phyloP scores from a whole-genome alignment of 2,329 filamentous ascomycete genomes.

The Akanthomyces dipterigenus region DNA sequence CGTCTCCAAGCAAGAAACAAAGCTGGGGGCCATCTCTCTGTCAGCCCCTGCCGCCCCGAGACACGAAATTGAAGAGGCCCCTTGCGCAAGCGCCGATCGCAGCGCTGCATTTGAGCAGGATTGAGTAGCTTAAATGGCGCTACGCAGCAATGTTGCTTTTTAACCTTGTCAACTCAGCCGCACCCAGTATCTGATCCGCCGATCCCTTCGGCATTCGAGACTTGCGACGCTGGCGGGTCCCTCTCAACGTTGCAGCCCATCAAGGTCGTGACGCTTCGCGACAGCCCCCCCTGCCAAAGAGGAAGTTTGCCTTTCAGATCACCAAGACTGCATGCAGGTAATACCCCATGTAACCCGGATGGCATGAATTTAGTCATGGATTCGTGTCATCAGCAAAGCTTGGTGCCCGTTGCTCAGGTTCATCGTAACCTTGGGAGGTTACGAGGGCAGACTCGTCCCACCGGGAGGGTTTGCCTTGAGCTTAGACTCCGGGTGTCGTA shows the following conservation, averaged over 20 bases:
- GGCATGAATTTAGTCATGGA: background rate
- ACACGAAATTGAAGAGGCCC: background rate
- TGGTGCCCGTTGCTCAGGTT: background rate
- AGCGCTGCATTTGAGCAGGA: slow-evolving; percentile 2
- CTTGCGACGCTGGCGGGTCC: background rate
- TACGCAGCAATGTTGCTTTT: background rate
- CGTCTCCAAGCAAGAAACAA: no score
- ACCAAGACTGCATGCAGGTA: background rate
- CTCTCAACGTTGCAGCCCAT: background rate
- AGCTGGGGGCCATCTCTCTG: no score
- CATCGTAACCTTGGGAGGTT: slow-evolving; percentile 8
- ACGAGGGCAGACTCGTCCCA: slow-evolving; percentile 2
- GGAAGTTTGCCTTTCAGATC: background rate
- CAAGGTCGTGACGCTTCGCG: background rate
- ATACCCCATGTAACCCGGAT: slow-evolving; percentile 1
- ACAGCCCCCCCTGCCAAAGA: background rate
- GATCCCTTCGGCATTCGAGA: slow-evolving; percentile 5
- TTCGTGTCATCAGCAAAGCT: background rate
- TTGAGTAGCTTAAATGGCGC: slow-evolving; percentile 4
- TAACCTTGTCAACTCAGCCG: background rate
- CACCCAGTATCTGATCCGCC: background rate
- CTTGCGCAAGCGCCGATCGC: slow-evolving; percentile 2
- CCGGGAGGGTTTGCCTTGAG: background rate
- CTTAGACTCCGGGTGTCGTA: background rate
- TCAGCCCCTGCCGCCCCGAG: no score